These are phyloP conservation scores for Globisporangium camurandrum DNA, from an alignment of 352 stramenopile species.

Conservation along the genomic window DNA sequence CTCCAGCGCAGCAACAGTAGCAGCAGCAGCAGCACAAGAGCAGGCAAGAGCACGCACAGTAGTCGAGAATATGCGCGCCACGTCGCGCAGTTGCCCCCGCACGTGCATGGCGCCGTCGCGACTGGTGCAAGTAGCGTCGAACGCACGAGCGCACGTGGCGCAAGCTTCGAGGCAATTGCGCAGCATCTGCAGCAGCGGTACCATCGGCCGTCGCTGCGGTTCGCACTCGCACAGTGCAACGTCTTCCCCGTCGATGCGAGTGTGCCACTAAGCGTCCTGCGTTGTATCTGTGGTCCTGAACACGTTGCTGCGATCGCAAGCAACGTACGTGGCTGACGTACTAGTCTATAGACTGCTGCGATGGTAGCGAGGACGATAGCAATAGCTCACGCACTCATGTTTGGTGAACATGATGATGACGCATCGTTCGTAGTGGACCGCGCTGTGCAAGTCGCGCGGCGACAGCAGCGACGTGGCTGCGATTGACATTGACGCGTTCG, in stretches of 20 bases:
- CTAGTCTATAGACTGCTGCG: too few species aligned
- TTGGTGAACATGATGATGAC: constrained; percentile 9
- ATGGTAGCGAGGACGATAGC: too few species aligned
- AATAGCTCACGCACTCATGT: too few species aligned
- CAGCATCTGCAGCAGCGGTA: constrained; percentile 28
- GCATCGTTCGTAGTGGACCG: constrained; percentile 19
- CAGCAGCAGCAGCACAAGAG: too few species aligned
- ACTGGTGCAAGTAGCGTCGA: too few species aligned
- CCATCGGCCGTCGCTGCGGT: constrained; percentile 40
- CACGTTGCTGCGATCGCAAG: constrained; percentile 24
- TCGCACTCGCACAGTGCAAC: constrained; percentile 41
- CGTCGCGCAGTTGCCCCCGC: constrained; percentile 22
- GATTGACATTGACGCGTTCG: constrained; percentile 59
- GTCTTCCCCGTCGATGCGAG: constrained; percentile 26
- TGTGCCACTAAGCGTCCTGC: constrained; percentile 23
- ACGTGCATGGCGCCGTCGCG: constrained; percentile 7
- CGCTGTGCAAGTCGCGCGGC: constrained; percentile 24
- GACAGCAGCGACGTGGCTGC: constrained; percentile 6
- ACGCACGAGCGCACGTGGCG: neutral
- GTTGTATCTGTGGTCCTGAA: constrained; percentile 25
- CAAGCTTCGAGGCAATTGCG: constrained; percentile 24
- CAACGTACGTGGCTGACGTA: constrained; percentile 28
- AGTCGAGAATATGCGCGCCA: constrained; percentile 23
- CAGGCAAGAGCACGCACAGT: constrained; percentile 22
- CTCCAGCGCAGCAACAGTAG: too few species aligned